A percentile compares a stretch with the other conserved stretches of the same genome.
These are phyloP conservation scores for Podila clonocystis DNA, from an alignment of 192 early-diverging fungal species.

Conservation along the genomic window DNA sequence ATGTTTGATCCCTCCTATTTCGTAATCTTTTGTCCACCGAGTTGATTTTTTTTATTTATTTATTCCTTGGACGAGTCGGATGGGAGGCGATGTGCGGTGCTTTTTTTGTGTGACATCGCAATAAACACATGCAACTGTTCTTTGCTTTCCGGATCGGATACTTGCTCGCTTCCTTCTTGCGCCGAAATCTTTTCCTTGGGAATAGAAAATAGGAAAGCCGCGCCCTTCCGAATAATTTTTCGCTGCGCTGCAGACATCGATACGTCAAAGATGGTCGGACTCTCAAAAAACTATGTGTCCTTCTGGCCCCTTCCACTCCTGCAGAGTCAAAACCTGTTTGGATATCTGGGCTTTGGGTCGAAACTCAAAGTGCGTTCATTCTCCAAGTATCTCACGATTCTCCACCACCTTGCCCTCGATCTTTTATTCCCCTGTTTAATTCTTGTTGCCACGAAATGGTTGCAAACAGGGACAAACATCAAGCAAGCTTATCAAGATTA, in stretches of 20 bases:
- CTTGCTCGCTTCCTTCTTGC: not conserved
- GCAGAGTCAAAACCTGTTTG: not conserved
- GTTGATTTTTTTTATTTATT: not conserved
- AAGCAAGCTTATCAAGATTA: no score
- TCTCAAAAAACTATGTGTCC: no score
- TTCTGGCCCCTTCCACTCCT: no score
- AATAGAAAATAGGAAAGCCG: not conserved
- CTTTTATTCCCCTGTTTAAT: no score
- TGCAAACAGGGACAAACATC: no score
- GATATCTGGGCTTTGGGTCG: not conserved
- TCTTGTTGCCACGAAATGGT: no score
- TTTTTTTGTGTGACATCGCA: not conserved
- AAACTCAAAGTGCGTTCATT: not conserved
- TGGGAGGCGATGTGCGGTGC: not conserved
- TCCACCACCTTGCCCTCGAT: not conserved
- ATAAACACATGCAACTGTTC: not conserved
- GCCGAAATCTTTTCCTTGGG: not conserved
- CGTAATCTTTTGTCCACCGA: not conserved
- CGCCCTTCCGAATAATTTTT: not conserved
- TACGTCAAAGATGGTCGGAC: no score
- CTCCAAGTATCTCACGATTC: slow-evolving; percentile 1
- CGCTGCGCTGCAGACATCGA: not conserved
- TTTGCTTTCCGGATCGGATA: not conserved
- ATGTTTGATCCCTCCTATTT: no score
- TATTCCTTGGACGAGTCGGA: no score